These are phyloP conservation scores for Pseudopyrenochaeta lycopersici DNA, from an alignment of 2,329 filamentous ascomycete species.

Conservation along the genomic window DNA sequence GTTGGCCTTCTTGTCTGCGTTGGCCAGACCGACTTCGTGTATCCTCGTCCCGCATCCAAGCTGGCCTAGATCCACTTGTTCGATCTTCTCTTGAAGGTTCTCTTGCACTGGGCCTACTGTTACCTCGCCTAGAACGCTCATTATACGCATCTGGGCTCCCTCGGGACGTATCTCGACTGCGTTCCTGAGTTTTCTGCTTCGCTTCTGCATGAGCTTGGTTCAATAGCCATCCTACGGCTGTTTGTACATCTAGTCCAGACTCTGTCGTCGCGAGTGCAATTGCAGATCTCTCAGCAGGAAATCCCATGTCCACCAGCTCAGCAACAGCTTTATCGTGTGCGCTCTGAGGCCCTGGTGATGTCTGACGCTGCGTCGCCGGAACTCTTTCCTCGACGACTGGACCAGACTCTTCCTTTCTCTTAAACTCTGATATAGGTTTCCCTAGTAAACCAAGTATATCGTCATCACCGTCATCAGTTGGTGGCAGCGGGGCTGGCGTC, in stretches of 20 bases:
- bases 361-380: slow-evolving; percentile 17
- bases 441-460: slow-evolving; percentile 70
- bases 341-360: slow-evolving; percentile 42
- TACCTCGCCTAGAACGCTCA: slow-evolving; percentile 34
- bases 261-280: slow-evolving; percentile 82
- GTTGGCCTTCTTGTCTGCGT: slow-evolving; percentile 61
- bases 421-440: slow-evolving; percentile 65
- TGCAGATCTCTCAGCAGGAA: slow-evolving; percentile 82
- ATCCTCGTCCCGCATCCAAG: slow-evolving; percentile 71
- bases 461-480: slow-evolving; percentile 56
- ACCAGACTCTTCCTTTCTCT: slow-evolving; percentile 36
- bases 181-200: slow-evolving; percentile 69
- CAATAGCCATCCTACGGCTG: slow-evolving; percentile 86
- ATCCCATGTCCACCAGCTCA: slow-evolving; percentile 94
- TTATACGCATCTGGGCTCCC: slow-evolving; percentile 34
- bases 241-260: slow-evolving; percentile 81
- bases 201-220: slow-evolving; percentile 90
- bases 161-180: slow-evolving; percentile 37
- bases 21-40: slow-evolving; percentile 59
- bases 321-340: slow-evolving; percentile 82
- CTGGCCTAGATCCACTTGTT: slow-evolving; percentile 55
- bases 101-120: slow-evolving; percentile 38
- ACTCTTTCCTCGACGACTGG: slow-evolving; percentile 12
- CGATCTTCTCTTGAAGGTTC: slow-evolving; percentile 44
- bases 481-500: slow-evolving; percentile 29